A percentile compares a stretch with the other conserved stretches of the same genome.
These are phyloP conservation scores for Boletus bicolor DNA, from an alignment of 768 basidiomycete genomes.

Conservation along the genomic window DNA sequence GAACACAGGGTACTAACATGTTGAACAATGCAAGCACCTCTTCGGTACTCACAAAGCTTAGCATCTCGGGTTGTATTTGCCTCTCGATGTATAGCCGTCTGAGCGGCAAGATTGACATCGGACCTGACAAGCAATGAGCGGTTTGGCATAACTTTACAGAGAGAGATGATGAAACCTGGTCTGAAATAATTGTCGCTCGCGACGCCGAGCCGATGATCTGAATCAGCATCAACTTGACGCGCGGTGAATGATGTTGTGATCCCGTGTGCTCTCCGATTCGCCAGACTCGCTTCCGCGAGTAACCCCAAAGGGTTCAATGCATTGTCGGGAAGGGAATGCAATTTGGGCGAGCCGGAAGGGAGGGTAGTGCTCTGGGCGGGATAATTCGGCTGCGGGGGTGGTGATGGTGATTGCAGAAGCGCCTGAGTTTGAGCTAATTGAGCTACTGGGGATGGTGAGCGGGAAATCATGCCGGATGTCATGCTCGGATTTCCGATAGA, in stretches of 20 bases:
- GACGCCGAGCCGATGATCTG: constrained; percentile 62
- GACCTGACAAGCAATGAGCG: constrained; percentile 45
- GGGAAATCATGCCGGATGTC: constrained; percentile 75
- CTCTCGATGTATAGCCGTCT: constrained; percentile 82
- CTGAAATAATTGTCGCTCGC: constrained; percentile 90
- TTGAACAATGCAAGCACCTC: constrained; percentile 91
- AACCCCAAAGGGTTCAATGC: constrained; percentile 89
- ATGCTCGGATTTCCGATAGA: constrained; percentile 85
- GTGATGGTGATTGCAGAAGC: constrained; percentile 51
- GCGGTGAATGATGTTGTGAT: constrained; percentile 41
- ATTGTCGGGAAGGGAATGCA: constrained; percentile 91
- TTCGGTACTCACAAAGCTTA: constrained; percentile 81
- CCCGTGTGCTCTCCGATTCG: constrained; percentile 62
- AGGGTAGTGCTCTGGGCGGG: constrained; percentile 21
- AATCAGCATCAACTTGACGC: constrained; percentile 35
- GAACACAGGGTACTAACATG: constrained; percentile 55
- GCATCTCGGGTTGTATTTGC: constrained; percentile 90
- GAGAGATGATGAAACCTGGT: constrained; percentile 54
- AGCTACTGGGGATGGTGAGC: constrained; percentile 68
- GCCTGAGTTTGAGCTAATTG: constrained; percentile 52
- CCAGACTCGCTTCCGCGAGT: constrained; percentile 84
- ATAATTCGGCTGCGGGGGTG: constrained; percentile 42
- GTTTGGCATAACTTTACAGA: neutral
- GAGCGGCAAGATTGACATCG: constrained; percentile 84
- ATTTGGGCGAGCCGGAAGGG: constrained; percentile 65